Conservation (phyloP, 768 basidiomycete species). For the Crepidotus variabilis region DNA sequence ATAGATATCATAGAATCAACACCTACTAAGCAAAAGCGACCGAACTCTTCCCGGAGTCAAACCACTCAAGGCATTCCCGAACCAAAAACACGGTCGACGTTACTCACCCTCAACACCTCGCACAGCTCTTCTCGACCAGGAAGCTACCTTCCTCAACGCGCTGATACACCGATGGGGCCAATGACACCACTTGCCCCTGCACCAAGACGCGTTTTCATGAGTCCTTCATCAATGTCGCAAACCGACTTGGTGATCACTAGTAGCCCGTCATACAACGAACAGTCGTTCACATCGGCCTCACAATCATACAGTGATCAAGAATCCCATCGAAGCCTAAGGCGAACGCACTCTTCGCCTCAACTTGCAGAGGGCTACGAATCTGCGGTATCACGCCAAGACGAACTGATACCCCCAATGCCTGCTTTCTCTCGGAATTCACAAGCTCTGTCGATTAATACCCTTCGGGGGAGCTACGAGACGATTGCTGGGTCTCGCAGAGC, state of each 20-base stretch:
- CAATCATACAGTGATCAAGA: constrained; percentile 9
- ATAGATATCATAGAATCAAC: constrained; percentile 27
- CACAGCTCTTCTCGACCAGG: constrained; percentile 29
- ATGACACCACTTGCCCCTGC: constrained; percentile 65
- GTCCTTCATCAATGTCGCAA: constrained; percentile 54
- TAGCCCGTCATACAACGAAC: constrained; percentile 9
- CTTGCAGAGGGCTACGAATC: constrained; percentile 41
- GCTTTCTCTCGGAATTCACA: constrained; percentile 25
- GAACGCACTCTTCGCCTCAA: constrained; percentile 50
- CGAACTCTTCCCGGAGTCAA: constrained; percentile 25
- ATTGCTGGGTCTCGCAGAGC: constrained; percentile 13
- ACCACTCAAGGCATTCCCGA: constrained; percentile 16
- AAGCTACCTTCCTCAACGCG: constrained; percentile 49
- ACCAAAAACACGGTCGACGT: constrained; percentile 20
- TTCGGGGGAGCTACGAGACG: constrained; percentile 16
- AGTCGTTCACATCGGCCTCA: background rate
- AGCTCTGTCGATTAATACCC: constrained; percentile 24
- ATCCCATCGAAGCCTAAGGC: constrained; percentile 32
- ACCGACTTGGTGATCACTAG: constrained; percentile 36
- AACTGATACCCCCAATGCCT: constrained; percentile 43
- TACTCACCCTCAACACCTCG: constrained; percentile 15
- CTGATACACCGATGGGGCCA: constrained; percentile 60
- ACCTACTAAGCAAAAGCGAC: constrained; percentile 15
- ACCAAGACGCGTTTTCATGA: constrained; percentile 49
- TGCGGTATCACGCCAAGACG: constrained; percentile 21